Conservation (phyloP, 1,284 basidiomycete genomes). For the Meira miltonrushii region DNA sequence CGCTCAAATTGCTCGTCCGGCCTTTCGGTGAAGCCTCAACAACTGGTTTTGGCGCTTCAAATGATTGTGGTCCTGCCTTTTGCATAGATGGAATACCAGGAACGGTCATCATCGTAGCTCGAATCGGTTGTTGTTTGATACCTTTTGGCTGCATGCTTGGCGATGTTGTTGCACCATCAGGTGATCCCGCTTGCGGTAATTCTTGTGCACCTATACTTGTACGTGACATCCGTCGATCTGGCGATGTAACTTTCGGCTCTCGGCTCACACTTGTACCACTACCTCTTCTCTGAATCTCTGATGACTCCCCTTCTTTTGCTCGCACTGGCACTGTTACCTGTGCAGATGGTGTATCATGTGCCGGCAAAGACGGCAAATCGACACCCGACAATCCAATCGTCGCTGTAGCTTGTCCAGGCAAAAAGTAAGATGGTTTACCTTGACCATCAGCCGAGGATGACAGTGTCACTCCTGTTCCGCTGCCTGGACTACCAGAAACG, state of each 20-base stretch:
- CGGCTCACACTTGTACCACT: too few relatives aligned
- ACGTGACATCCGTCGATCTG: not conserved
- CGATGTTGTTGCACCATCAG: not conserved
- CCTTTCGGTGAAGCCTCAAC: not conserved
- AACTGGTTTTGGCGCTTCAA: slow-evolving; percentile 19
- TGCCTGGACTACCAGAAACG: too few relatives aligned
- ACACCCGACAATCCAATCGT: not conserved
- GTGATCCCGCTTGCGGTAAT: not conserved
- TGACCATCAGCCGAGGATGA: too few relatives aligned
- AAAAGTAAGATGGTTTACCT: too few relatives aligned
- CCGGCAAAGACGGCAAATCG: too few relatives aligned
- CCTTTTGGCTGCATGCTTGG: not conserved
- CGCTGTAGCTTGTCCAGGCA: not conserved
- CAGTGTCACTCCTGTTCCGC: too few relatives aligned
- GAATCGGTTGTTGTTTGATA: slow-evolving; percentile 35
- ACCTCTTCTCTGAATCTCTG: too few relatives aligned
- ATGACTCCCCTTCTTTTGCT: not conserved
- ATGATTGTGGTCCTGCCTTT: slow-evolving; percentile 34
- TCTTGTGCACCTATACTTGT: not conserved
- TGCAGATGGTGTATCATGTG: too few relatives aligned
- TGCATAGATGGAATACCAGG: slow-evolving; percentile 42
- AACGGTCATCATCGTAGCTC: slow-evolving; percentile 43
- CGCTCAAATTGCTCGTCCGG: not conserved
- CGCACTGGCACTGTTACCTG: not conserved
- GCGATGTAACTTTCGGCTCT: too few relatives aligned